Evolutionary conservation across 768 basidiomycete species (phyloP), one percentile per base, ranked within the genome.

Genomic region (Suillus alpinus): DNA sequence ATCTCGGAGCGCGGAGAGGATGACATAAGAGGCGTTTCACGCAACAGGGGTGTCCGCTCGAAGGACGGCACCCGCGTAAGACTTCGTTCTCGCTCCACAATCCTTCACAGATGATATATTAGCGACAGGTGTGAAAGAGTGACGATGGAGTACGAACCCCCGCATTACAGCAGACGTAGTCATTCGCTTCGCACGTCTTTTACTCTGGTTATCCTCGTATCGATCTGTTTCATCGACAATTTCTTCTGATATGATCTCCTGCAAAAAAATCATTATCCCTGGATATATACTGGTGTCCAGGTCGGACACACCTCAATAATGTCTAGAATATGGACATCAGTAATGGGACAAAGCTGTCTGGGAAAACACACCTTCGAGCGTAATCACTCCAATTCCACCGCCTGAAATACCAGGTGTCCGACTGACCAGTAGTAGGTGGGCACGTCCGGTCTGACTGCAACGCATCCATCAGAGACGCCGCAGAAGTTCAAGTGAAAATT

Each of bases 221-320:
- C 87, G 82, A 75, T 97, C 95, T 2, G 94, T 96, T 74, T 97
- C 95, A 68, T 96, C 95, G 34, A 96, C 90, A 58, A 97, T 96
- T 71, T 97, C 95, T 75, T 97, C 94, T 0, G 91, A 88, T 20
- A 98, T 92, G 63, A 98, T 97, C 81, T 96, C 95, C 83, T 92
- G 74, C 63, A 70, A 72, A 4, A 62, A 57, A 43, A 59, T 49
- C 62, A 39, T 58, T 5, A 59, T 10, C 12, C 32, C 52, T 31
- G 59, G 40, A 37, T 16, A 44, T 12, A 36, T 34, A 51, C 6
- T 23, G 40, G 56, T 41, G 23, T 31, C 40, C 12, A 13, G 56
- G 50, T 62, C 46, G 18, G 49, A 64, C 67, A 59, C 47, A 83
- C 85, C 71, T 92, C 91, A 60, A 92, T 91, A 64, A 92, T 84